Conservation (phyloP, 2,329 filamentous ascomycete species). For the Diaporthe australafricana region DNA sequence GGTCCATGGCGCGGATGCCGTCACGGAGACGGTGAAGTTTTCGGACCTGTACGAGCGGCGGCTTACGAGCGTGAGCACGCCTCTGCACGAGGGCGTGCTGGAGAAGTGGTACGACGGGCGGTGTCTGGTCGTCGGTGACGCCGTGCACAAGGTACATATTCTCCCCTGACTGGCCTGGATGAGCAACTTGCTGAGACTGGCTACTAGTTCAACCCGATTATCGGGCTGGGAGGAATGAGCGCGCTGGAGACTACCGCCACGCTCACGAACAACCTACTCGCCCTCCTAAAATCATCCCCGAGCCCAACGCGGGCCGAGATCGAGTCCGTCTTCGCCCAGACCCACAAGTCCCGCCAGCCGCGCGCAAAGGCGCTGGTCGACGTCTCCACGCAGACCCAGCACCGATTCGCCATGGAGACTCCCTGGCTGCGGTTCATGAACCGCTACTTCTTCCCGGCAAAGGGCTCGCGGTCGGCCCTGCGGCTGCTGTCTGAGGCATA, state of each 20-base stretch:
- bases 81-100: conserved; percentile 48
- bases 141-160: conserved; percentile 47
- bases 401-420: conserved; percentile 23
- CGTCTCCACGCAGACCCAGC: conserved; percentile 11
- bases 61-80: conserved; percentile 45
- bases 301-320: not conserved
- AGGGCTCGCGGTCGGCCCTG: conserved; percentile 2
- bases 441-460: conserved; percentile 2
- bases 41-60: conserved; percentile 34
- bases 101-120: conserved; percentile 49
- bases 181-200: not conserved
- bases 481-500: conserved; percentile 13
- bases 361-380: conserved; percentile 19
- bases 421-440: conserved; percentile 16
- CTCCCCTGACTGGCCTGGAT: not conserved
- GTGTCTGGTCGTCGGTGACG: conserved; percentile 48
- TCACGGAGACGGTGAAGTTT: conserved; percentile 37
- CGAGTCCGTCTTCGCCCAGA: not conserved
- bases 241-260: conserved; percentile 16
- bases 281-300: not conserved
- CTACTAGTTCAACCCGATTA: conserved; percentile 22
- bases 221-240: conserved; percentile 15
- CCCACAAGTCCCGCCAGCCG: conserved; percentile 4
- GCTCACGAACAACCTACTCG: conserved; percentile 26
- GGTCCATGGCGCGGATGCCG: conserved; percentile 12